Evolutionary conservation across 2,329 filamentous ascomycete genomes (phyloP).

Genomic region (Dactylellina haptotyla): DNA sequence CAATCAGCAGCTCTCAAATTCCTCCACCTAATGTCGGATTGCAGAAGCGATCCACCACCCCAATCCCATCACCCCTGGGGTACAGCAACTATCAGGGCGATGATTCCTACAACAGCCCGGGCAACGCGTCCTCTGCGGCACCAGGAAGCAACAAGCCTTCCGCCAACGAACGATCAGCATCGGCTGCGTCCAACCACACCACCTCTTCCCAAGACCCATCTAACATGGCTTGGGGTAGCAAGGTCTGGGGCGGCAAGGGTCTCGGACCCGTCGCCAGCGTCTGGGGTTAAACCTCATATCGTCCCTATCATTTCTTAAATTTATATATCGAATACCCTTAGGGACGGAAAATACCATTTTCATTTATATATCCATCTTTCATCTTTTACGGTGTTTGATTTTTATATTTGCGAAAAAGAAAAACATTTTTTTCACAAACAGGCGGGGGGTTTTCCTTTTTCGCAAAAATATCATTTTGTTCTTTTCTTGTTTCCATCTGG

Average conservation of each 20-base stretch:
- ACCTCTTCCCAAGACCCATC: constrained; percentile 56
- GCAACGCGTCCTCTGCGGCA: constrained; percentile 60
- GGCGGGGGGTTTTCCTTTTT: constrained; percentile 47
- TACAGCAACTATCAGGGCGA: constrained; percentile 71
- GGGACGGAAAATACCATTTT: constrained; percentile 47
- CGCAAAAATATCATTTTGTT: constrained; percentile 27
- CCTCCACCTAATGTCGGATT: constrained; percentile 74
- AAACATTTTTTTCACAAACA: constrained; percentile 44
- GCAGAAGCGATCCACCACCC: constrained; percentile 78
- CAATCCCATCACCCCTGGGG: constrained; percentile 86
- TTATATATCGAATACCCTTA: constrained; percentile 41
- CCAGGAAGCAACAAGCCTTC: constrained; percentile 49
- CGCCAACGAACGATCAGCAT: constrained; percentile 58
- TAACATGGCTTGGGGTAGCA: constrained; percentile 57
- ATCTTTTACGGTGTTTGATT: constrained; percentile 53
- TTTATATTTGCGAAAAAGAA: constrained; percentile 54
- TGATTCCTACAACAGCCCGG: constrained; percentile 65
- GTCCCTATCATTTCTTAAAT: constrained; percentile 28
- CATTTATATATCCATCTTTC: constrained; percentile 54
- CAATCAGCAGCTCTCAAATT: constrained; percentile 66
- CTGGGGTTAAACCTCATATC: constrained; percentile 55
- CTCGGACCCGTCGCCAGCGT: constrained; percentile 58
- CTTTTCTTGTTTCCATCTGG: constrained; percentile 52
- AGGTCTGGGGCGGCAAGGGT: constrained; percentile 58
- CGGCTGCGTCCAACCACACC: constrained; percentile 57